phyloP scores from a whole-genome alignment of 129 eudicot genomes.

The Escallonia herrerae region DNA sequence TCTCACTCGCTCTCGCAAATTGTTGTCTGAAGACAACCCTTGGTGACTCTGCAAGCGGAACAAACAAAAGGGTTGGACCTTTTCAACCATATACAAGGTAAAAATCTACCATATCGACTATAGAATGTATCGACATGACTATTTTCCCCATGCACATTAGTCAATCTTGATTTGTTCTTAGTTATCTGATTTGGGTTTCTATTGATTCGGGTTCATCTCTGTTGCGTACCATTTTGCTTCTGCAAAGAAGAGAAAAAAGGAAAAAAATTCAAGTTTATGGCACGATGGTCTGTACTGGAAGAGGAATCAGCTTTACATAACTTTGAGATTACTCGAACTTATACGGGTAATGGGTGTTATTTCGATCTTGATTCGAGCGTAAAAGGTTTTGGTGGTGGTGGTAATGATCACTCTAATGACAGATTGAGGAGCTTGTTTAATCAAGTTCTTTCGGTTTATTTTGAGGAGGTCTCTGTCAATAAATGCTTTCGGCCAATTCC shows the following conservation, averaged over 20 bases:
- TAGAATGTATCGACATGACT: background rate
- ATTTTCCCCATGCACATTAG: background rate
- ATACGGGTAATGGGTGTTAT: constrained; percentile 16
- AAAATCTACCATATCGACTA: background rate
- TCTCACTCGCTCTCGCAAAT: background rate
- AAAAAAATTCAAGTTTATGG: constrained; percentile 35
- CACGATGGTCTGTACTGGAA: constrained; percentile 32
- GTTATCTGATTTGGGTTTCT: background rate
- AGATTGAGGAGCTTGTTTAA: constrained; percentile 55
- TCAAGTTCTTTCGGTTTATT: constrained; percentile 50
- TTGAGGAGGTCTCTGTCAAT: constrained; percentile 42
- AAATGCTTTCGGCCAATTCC: constrained; percentile 55
- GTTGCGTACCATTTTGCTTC: background rate
- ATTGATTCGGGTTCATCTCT: background rate
- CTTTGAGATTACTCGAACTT: constrained; percentile 22
- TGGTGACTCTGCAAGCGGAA: background rate
- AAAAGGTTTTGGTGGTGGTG: constrained; percentile 25
- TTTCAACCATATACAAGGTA: background rate
- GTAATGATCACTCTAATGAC: constrained; percentile 13
- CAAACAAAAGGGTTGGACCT: background rate
- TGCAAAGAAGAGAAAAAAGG: constrained; percentile 7
- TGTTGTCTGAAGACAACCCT: background rate
- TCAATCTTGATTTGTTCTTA: background rate
- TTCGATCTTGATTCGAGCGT: constrained; percentile 25
- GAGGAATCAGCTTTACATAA: constrained; percentile 30